Conservation (phyloP, 2,329 filamentous ascomycete genomes). For the Fusarium sp. region DNA sequence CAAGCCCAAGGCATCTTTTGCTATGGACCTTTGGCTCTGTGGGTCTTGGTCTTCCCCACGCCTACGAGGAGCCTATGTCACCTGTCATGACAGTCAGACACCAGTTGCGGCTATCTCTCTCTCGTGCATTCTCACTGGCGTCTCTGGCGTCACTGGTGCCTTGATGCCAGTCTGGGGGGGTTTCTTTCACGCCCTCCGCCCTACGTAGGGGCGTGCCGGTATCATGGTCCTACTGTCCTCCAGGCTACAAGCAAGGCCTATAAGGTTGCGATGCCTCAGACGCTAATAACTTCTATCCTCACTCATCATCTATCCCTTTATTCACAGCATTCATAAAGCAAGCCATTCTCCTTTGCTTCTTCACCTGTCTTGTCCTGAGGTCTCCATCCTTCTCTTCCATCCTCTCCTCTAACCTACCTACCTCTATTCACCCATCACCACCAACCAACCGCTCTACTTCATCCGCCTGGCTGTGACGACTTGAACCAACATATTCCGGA, state of each 20-base stretch:
- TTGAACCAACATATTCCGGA: conserved; percentile 3
- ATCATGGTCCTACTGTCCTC: conserved; percentile 34
- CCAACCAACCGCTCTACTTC: background rate
- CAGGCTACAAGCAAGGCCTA: conserved; percentile 52
- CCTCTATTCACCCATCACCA: conserved; percentile 5
- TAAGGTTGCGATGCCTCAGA: conserved; percentile 66
- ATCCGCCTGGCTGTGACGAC: conserved; percentile 2
- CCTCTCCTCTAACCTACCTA: background rate
- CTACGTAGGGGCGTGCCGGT: conserved; percentile 34
- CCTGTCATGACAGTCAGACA: conserved; percentile 47
- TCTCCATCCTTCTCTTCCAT: conserved; percentile 20
- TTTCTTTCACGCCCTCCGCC: conserved; percentile 11
- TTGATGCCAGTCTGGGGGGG: conserved; percentile 38
- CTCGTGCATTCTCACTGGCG: conserved; percentile 42
- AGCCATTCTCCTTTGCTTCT: conserved; percentile 13
- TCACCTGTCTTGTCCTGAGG: conserved; percentile 6
- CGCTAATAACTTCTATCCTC: conserved; percentile 41
- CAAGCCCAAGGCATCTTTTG: conserved; percentile 42
- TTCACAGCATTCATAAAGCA: conserved; percentile 29
- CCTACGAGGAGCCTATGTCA: conserved; percentile 46
- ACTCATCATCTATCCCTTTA: conserved; percentile 36
- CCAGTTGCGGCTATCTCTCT: conserved; percentile 42
- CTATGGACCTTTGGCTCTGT: conserved; percentile 29
- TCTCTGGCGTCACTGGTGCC: conserved; percentile 46
- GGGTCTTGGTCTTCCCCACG: conserved; percentile 41